Evolutionary conservation across 768 basidiomycete genomes (phyloP).

Genomic region (Hortiboletus flavorubellus): DNA sequence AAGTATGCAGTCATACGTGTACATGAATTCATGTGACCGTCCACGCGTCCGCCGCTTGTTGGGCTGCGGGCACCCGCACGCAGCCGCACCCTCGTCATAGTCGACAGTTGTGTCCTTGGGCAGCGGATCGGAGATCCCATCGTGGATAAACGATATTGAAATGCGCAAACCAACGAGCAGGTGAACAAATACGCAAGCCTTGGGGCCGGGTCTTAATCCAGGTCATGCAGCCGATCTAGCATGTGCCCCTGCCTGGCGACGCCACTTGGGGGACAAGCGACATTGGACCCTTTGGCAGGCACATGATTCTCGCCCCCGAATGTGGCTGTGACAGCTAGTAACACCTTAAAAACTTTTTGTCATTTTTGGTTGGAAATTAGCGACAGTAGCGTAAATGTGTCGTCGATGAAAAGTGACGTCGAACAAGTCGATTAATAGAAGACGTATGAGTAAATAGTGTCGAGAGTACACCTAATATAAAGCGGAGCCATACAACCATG

Average conservation of each 20-base stretch:
- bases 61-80: conserved; percentile 21
- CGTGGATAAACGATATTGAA: conserved; percentile 24
- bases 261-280: conserved; percentile 1
- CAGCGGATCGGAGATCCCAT: conserved; percentile 22
- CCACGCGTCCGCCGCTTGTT: conserved; percentile 8
- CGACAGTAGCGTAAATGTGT: conserved; percentile 25
- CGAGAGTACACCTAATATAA: conserved; percentile 34
- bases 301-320: conserved; percentile 16
- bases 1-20: conserved; percentile 21
- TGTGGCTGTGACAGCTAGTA: conserved; percentile 28
- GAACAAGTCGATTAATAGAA: conserved; percentile 26
- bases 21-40: conserved; percentile 13
- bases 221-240: conserved; percentile 3
- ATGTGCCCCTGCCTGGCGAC: conserved; percentile 8
- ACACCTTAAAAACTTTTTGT: conserved; percentile 31
- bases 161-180: conserved; percentile 19
- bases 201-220: conserved; percentile 5
- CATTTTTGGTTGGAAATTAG: conserved; percentile 20
- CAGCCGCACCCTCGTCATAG: conserved; percentile 2
- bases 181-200: conserved; percentile 4
- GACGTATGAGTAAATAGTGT: conserved; percentile 33
- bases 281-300: conserved; percentile 14
- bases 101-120: neutral
- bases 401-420: conserved; percentile 19
- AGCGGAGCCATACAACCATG: conserved; percentile 21